phyloP scores from a whole-genome alignment of 2,329 filamentous ascomycete genomes.

The Macroventuria anomochaeta region DNA sequence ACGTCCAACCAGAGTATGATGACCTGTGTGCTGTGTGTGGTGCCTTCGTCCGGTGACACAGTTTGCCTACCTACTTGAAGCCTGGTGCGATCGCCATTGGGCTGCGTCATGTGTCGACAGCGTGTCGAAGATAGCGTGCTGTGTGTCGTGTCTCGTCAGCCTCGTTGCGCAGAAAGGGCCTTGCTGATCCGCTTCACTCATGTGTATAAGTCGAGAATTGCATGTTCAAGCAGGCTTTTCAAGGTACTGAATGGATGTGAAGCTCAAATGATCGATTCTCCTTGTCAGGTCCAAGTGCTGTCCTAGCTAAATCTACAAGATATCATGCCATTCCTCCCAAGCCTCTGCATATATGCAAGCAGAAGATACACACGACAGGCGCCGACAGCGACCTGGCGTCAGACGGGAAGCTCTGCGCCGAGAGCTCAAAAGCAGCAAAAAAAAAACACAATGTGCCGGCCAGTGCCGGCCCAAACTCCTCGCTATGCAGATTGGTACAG shows the following conservation, averaged over 20 bases:
- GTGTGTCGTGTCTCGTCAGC: not conserved
- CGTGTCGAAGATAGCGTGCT: constrained; percentile 21
- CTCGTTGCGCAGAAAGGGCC: not conserved
- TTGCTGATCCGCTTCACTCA: not conserved
- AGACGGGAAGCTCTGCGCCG: constrained; percentile 22
- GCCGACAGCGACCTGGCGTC: not conserved
- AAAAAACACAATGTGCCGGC: constrained; percentile 23
- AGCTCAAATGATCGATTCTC: not conserved
- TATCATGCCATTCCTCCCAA: constrained; percentile 1
- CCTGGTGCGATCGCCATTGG: not conserved
- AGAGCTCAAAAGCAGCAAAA: constrained; percentile 25
- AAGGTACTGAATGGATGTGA: not conserved
- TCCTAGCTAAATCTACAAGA: constrained; percentile 14
- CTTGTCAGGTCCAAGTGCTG: not conserved
- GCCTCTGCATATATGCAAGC: constrained; percentile 6
- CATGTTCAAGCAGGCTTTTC: not conserved
- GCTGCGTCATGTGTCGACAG: constrained; percentile 18
- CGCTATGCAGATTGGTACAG: constrained; percentile 43
- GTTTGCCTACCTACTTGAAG: not conserved
- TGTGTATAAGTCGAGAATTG: too few relatives aligned
- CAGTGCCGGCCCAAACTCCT: constrained; percentile 33
- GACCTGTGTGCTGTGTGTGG: not conserved
- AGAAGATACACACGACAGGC: not conserved
- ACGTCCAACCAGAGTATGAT: constrained; percentile 16
- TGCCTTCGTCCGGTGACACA: not conserved